Evolutionary conservation across 768 basidiomycete species (phyloP).

Genomic region (Naganishia vaughanmartiniae): DNA sequence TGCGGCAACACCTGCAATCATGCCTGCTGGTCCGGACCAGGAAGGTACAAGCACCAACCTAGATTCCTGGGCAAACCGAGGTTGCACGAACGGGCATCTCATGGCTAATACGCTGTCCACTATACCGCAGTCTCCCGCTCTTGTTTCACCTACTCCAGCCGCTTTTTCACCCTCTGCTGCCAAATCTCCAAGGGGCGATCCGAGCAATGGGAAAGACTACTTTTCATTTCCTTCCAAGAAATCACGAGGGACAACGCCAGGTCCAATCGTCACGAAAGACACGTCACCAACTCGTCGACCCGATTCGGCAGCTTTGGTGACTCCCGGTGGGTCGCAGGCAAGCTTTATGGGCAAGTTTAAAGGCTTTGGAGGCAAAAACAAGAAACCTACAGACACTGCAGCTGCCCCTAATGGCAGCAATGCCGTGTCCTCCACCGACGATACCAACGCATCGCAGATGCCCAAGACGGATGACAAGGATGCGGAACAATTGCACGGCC

Average conservation of each 20-base stretch:
- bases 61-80: constrained; percentile 41
- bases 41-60: constrained; percentile 53
- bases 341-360: constrained; percentile 74
- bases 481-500: constrained; percentile 48
- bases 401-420: constrained; percentile 45
- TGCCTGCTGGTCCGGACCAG: constrained; percentile 51
- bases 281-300: constrained; percentile 33
- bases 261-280: constrained; percentile 11
- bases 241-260: constrained; percentile 24
- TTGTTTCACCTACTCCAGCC: constrained; percentile 23
- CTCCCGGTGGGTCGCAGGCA: constrained; percentile 57
- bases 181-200: constrained; percentile 34
- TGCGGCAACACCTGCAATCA: constrained; percentile 65
- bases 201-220: constrained; percentile 41
- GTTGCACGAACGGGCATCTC: constrained; percentile 5
- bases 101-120: constrained; percentile 44
- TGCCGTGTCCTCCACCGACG: constrained; percentile 46
- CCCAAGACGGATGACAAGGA: constrained; percentile 45
- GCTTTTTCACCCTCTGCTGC: constrained; percentile 15
- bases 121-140: constrained; percentile 57
- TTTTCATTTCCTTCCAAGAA: constrained; percentile 40
- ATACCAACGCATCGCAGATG: constrained; percentile 38
- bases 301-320: constrained; percentile 43
- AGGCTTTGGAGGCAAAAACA: constrained; percentile 64
- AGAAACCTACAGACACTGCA: constrained; percentile 52